Evolutionary conservation across 805 yeast genomes (phyloP).

Genomic region (Kodamaea sagamina): DNA sequence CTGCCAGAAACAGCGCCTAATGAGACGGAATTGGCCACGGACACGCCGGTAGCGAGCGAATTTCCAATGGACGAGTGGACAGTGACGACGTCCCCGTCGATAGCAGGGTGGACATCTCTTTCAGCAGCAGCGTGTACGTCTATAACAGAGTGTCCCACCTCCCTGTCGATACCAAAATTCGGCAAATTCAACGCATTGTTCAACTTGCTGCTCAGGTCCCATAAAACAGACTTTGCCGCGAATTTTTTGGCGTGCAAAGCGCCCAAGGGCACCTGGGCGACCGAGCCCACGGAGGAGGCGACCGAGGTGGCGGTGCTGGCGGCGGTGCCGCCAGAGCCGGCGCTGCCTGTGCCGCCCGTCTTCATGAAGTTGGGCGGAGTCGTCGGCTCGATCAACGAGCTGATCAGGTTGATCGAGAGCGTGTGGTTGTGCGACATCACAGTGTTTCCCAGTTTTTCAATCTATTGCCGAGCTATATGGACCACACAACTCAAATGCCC

Average conservation of each 20-base stretch:
- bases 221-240: conserved; percentile 24
- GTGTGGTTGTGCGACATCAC: conserved; percentile 32
- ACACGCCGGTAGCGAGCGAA: too few species aligned
- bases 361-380: conserved; percentile 43
- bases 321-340: not conserved
- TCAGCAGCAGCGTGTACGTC: too few species aligned
- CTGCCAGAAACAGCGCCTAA: conserved; percentile 4
- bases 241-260: conserved; percentile 5
- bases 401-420: conserved; percentile 44
- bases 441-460: not conserved
- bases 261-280: not conserved
- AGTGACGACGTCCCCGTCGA: too few species aligned
- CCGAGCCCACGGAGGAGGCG: not conserved
- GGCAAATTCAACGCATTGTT: conserved; percentile 31
- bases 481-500: conserved; percentile 2
- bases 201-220: conserved; percentile 32
- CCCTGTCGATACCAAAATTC: conserved; percentile 26
- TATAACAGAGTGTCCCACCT: not conserved
- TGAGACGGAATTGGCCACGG: not conserved
- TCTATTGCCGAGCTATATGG: not conserved
- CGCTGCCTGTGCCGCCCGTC: not conserved
- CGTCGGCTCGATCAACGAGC: conserved; percentile 51
- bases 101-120: too few species aligned
- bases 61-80: too few species aligned
- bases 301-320: not conserved